phyloP scores from a whole-genome alignment of 768 basidiomycete genomes.

The Hirschioporus abietinus region DNA sequence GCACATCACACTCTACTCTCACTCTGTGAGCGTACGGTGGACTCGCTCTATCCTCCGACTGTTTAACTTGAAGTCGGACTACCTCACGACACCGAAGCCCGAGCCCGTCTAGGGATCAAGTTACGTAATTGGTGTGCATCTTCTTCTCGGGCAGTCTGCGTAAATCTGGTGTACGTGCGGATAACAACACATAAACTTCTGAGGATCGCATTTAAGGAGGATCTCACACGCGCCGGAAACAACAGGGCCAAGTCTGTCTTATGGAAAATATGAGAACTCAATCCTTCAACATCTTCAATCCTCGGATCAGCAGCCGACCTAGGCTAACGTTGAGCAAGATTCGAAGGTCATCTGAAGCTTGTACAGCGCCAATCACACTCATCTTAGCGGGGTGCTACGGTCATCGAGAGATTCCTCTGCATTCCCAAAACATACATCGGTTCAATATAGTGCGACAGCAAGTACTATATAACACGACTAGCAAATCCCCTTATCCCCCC shows the following conservation, averaged over 20 bases:
- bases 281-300: neutral
- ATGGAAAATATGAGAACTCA: neutral
- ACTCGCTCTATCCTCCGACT: too few relatives aligned
- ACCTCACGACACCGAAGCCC: too few relatives aligned
- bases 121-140: too few relatives aligned
- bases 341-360: neutral
- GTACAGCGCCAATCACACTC: neutral
- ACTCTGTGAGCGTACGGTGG: too few relatives aligned
- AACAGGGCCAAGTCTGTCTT: neutral
- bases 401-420: neutral
- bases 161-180: too few relatives aligned
- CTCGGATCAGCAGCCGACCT: neutral
- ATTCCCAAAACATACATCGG: neutral
- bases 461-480: neutral
- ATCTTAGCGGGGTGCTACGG: neutral
- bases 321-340: neutral
- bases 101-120: too few relatives aligned
- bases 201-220: too few relatives aligned
- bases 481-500: neutral
- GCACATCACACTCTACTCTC: too few relatives aligned
- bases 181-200: too few relatives aligned
- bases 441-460: neutral
- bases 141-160: too few relatives aligned
- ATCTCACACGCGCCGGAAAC: too few relatives aligned
- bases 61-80: too few relatives aligned